Base-by-base conservation (phyloP, 1,284 basidiomycete genomes). In the Heliocybe sulcata region DNA sequence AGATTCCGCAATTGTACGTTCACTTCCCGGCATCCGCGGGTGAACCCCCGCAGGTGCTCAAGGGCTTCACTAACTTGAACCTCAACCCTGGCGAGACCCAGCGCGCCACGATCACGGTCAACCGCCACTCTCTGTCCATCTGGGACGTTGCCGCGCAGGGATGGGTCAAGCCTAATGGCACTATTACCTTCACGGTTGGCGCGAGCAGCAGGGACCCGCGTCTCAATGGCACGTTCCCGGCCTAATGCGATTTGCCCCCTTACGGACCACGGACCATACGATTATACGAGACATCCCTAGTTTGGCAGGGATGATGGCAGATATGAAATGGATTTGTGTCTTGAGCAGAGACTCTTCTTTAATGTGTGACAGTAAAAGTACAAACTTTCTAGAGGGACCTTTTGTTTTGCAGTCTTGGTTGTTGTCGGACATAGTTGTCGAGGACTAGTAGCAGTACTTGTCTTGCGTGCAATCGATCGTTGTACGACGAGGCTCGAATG, bases 131-230 rank as follows among this genome's bases (percentile, higher is more conserved):
- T 51, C 62, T 80, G 49, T 75, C 72, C 33, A 63, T 77, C 35
- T 80, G 77, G 77, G 75, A 79, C 57, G 68, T 70, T 11, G 68
- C 59, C 4, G 64, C 65, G 45, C 81, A 83, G 63, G 76, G 77
- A 4, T 83, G 80, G 82, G 67, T 67, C 58, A 75, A 72, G 59
- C 77, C 79, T 0, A 54, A 66, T 10, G 80, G 79, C 2, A 64
- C 56, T 54, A 74, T 80, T 57, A 68, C 67, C 22, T 64, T 82
- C 53, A 67, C 70, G 2, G 65, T 83, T n/a, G 80, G 80, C 31
- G 72, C 76, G 56, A 83, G 81, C 63, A 80, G 77, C 57, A 66
- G 81, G 45, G 77, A 82, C 62, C 69, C 67, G 51, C 59, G 66
- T 55, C 58, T 73, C 56, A 56, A 54, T 14, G 67, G 68, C 25